Conservation (phyloP, 2,329 filamentous ascomycete species). For the Tolypocladium amazonense region DNA sequence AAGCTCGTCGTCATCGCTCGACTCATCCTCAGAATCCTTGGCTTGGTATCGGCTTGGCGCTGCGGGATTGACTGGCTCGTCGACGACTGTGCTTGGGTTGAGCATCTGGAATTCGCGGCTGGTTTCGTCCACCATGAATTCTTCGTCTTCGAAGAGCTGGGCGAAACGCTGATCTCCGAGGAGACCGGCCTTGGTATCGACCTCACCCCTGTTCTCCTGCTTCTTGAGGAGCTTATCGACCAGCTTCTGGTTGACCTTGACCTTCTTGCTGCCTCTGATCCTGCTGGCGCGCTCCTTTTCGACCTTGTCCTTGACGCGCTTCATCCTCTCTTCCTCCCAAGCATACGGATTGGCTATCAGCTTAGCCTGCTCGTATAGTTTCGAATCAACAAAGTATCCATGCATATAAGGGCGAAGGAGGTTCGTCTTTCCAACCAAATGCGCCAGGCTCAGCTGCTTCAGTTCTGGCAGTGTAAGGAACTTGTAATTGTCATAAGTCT, state of each 20-base stretch:
- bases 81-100: constrained; percentile 70
- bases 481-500: constrained; percentile 98
- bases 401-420: constrained; percentile 96
- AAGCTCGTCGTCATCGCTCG: constrained; percentile 25
- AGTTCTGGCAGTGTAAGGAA: constrained; percentile 87
- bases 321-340: constrained; percentile 84
- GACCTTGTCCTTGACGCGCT: constrained; percentile 88
- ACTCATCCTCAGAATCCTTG: constrained; percentile 32
- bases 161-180: constrained; percentile 81
- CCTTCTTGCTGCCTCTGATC: constrained; percentile 90
- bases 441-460: constrained; percentile 72
- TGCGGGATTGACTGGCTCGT: constrained; percentile 22
- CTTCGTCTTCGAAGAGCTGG: constrained; percentile 82
- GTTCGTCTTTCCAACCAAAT: constrained; percentile 83
- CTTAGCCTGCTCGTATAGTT: constrained; percentile 88
- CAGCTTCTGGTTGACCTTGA: constrained; percentile 85
- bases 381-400: constrained; percentile 93
- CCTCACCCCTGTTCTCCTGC: constrained; percentile 47
- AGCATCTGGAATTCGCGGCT: constrained; percentile 78
- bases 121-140: constrained; percentile 84
- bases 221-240: constrained; percentile 64
- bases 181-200: constrained; percentile 52
- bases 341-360: constrained; percentile 90
- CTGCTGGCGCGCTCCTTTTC: constrained; percentile 93
- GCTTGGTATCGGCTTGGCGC: constrained; percentile 24